Percentiles rank a stretch among this genome's conserved stretches.
These are phyloP conservation scores for Penicillium fuscoglaucum DNA, from an alignment of 2,329 filamentous ascomycete species.

Conservation along the genomic window DNA sequence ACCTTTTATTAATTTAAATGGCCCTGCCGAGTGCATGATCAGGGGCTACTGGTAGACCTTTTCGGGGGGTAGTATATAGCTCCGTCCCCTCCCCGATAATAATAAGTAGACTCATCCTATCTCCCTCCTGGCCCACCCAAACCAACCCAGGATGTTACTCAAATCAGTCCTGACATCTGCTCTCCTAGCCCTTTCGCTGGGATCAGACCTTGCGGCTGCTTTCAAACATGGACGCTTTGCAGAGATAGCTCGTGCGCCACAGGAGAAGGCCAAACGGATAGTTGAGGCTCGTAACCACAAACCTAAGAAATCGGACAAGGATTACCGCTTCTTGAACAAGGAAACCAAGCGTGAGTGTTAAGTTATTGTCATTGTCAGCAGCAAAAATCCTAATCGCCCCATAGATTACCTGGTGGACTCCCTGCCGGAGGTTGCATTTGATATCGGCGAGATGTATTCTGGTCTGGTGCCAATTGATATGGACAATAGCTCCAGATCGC, in stretches of 20 bases:
- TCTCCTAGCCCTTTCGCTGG: slow-evolving; percentile 24
- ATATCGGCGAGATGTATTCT: slow-evolving; percentile 57
- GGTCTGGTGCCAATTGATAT: slow-evolving; percentile 56
- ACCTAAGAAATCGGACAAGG: slow-evolving; percentile 17
- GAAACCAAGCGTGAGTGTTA: slow-evolving; percentile 29
- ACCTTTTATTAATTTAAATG: background rate
- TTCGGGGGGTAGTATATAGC: background rate
- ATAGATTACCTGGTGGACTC: slow-evolving; percentile 63
- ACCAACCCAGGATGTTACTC: slow-evolving; percentile 26
- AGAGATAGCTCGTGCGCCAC: slow-evolving; percentile 25
- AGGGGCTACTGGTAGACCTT: background rate
- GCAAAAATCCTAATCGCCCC: background rate
- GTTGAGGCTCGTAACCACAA: slow-evolving; percentile 9
- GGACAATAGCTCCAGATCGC: slow-evolving; percentile 43
- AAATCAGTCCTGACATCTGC: slow-evolving; percentile 28
- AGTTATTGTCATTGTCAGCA: background rate
- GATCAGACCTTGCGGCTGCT: slow-evolving; percentile 22
- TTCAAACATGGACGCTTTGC: slow-evolving; percentile 30
- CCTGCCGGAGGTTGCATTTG: slow-evolving; percentile 69
- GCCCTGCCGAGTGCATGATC: background rate
- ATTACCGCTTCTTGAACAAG: slow-evolving; percentile 30
- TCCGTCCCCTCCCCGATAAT: background rate
- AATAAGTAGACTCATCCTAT: background rate
- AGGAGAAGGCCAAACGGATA: slow-evolving; percentile 25
- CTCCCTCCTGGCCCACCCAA: background rate